These are phyloP conservation scores for Pythium biforme DNA, from an alignment of 352 stramenopile genomes.

Conservation along the genomic window DNA sequence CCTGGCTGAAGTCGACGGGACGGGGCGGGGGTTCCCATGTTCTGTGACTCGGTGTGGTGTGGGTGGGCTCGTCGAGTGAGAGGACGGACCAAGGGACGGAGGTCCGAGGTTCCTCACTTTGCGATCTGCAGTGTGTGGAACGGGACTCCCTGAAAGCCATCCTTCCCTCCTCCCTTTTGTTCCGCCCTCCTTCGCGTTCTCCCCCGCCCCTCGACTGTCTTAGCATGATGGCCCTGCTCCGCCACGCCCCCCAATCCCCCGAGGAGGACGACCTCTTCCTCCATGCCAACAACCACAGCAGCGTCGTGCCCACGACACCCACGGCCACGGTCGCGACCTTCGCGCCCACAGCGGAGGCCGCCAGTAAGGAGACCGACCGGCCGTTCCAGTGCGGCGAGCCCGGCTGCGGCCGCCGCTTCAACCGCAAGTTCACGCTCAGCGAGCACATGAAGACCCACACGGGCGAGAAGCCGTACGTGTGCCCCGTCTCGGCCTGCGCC, in stretches of 20 bases:
- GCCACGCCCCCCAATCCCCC: neutral
- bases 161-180: neutral
- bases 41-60: neutral
- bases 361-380: slow-evolving; percentile 24
- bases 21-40: too few species aligned
- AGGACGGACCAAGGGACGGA: neutral
- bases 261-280: slow-evolving; percentile 8
- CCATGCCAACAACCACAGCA: neutral
- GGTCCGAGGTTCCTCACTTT: slow-evolving; percentile 14
- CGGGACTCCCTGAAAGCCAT: neutral
- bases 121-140: slow-evolving; percentile 13
- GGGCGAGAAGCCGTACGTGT: slow-evolving; percentile 67
- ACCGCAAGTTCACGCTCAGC: slow-evolving; percentile 73
- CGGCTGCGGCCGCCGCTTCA: slow-evolving; percentile 48
- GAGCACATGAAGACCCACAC: slow-evolving; percentile 85
- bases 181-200: neutral
- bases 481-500: slow-evolving; percentile 39
- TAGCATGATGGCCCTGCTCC: slow-evolving; percentile 18
- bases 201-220: neutral
- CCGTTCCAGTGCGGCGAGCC: slow-evolving; percentile 50
- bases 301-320: slow-evolving; percentile 14
- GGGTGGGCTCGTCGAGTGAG: neutral
- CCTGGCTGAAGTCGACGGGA: too few species aligned
- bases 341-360: neutral
- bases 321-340: slow-evolving; percentile 12